Base-by-base conservation (phyloP, 2,329 filamentous ascomycete genomes). In the Beauveria varroae region DNA sequence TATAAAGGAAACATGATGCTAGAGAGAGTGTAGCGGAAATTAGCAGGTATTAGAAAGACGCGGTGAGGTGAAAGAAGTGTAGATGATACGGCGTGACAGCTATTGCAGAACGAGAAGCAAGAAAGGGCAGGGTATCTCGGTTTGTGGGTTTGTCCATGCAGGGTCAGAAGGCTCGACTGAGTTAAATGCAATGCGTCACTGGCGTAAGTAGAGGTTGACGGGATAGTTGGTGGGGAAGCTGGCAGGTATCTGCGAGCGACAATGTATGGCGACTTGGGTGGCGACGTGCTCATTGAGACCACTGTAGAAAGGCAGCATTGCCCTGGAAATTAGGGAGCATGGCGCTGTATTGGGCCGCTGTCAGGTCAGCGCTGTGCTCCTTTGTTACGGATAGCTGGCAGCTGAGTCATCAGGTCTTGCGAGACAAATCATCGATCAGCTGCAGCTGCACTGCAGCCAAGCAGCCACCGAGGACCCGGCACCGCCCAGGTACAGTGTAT, bases 161-260 rank as follows among this genome's bases (percentile, higher is more conserved):
- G 30, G 44, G 14, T 16, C 41, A 22, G 22, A 30, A 37, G 12
- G 54, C 28, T 49, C 14, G 41, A 28, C 20, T 20, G 55, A 57
- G n/a, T 28, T 34, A 37, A 30, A 58, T 50, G 46, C 22, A 58
- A 58, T 58, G 56, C 56, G 56, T 58, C 56, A 58, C 56, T 46
- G 46, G 56, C 56, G 56, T 20, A 28, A 24, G n/a, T n/a, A n/a
- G 34, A 50, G 16, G 47, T 41, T 51, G 46, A 50, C 22, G 56
- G 43, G 28, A 57, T 57, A 20, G 22, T 40, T 49, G 55, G 55
- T 41, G 55, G 40, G 16, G 43, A 30, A 47, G 30, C 34, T 37
- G 34, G 14, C 34, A 37, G 12, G 34, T 37, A 14, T 37, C 4
- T 37, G 34, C 34, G 34, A 37, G 34, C 14, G 5, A 37, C 34